Evolutionary conservation across 305 asterid species (phyloP), one percentile per base, ranked within the genome.

Genomic region (Fraxinus xanthoxyloides): DNA sequence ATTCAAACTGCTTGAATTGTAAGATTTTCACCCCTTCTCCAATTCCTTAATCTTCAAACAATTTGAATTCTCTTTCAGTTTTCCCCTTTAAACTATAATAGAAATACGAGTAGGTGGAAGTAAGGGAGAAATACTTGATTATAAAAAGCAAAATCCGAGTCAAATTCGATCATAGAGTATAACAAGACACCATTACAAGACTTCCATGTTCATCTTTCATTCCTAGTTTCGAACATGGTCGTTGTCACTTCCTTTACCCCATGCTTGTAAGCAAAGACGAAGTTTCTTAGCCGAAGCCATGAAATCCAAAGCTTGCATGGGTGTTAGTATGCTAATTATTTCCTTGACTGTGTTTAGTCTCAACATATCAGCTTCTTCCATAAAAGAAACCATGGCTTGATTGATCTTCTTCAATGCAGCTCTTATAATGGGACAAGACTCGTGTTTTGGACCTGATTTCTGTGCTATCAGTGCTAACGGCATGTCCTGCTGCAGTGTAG

Each of bases 321-420:
- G 92, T 19, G 75, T 72, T 28, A 86, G 82, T 30, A 89, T 79
- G 28, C 5, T 36, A 0, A 75, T 1, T 12, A 85, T 9, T 73
- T 86, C 81, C 79, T 54, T 75, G 1, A 85, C 56, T 0, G 87
- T 86, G 35, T 77, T 36, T 10, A 80, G 30, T 87, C 90, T 83
- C 24, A 89, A 75, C 28, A 31, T 26, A 78, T 89, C 89, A 35
- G 87, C 90, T 24, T 80, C 85, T 73, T 84, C 85, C 75, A 85
- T 26, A 8, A 69, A 26, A 13, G 21, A 72, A 69, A 79, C 21
- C 83, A 81, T 82, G 23, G 77, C 43, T 56, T 21, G 36, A 7
- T 75, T 82, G 21, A 82, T 83, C 40, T 80, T 75, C 32, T 28
- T 70, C 3, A 87, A 81, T 1, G 77, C 84, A 0, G 75, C 84